These are phyloP conservation scores for Aspergillus pseudoterreus DNA, from an alignment of 2,329 filamentous ascomycete species.

Conservation along the genomic window DNA sequence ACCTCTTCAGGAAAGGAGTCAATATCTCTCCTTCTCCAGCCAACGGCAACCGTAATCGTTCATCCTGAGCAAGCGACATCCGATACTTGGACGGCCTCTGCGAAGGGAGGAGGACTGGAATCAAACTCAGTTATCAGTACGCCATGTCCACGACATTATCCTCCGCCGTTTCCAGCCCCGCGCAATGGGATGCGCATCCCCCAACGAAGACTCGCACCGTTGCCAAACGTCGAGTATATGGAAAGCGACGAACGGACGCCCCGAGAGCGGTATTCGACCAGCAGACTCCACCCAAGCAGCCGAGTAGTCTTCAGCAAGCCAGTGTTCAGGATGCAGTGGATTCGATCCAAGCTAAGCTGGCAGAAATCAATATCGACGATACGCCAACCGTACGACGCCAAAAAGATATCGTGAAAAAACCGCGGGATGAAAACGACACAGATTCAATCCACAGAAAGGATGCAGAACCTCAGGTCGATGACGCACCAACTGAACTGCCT, in stretches of 20 bases:
- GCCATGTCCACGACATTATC: neutral
- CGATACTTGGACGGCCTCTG: neutral
- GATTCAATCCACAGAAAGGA: neutral
- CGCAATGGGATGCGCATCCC: constrained; percentile 16
- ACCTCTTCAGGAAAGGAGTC: constrained; percentile 22
- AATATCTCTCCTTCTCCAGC: constrained; percentile 17
- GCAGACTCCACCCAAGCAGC: constrained; percentile 21
- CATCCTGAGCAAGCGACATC: neutral
- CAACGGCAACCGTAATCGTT: too few relatives aligned
- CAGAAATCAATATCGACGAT: constrained; percentile 24
- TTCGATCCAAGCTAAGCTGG: constrained; percentile 23
- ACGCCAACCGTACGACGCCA: constrained; percentile 1
- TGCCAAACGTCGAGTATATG: constrained; percentile 32
- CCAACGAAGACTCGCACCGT: constrained; percentile 21
- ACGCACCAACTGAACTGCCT: neutral
- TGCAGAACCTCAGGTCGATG: neutral
- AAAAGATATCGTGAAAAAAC: neutral
- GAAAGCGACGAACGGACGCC: constrained; percentile 31
- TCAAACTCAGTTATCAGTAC: neutral
- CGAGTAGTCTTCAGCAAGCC: neutral
- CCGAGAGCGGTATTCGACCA: constrained; percentile 35
- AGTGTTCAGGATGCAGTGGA: constrained; percentile 16
- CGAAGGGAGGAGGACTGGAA: neutral
- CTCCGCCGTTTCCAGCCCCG: constrained; percentile 9
- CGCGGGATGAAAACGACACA: neutral